Conservation (phyloP, 108 stramenopile genomes). For the Fragilaria crotonensis region DNA sequence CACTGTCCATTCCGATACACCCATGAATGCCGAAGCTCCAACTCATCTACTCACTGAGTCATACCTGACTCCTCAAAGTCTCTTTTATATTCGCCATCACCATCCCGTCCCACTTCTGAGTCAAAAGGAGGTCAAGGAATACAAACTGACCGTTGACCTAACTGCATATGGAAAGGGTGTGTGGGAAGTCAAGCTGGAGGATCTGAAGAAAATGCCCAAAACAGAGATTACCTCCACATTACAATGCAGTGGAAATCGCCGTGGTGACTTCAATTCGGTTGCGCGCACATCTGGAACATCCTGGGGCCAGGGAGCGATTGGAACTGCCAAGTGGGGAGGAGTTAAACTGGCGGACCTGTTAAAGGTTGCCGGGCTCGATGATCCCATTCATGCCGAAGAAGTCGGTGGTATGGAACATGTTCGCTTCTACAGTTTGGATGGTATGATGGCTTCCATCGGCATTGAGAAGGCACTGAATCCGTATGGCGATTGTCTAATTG, state of each 20-base stretch:
- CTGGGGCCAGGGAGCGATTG: constrained; percentile 91
- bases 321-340: constrained; percentile 92
- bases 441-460: constrained; percentile 76
- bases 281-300: constrained; percentile 79
- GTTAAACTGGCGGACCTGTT: constrained; percentile 83
- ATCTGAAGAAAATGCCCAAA: constrained; percentile 66
- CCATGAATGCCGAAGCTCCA: constrained; percentile 83
- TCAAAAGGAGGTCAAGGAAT: constrained; percentile 52
- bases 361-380: constrained; percentile 50
- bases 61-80: constrained; percentile 59
- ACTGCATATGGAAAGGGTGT: constrained; percentile 33
- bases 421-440: constrained; percentile 79
- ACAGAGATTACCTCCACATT: constrained; percentile 72
- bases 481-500: constrained; percentile 89
- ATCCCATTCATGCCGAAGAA: constrained; percentile 45
- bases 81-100: constrained; percentile 85
- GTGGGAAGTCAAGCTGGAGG: constrained; percentile 43
- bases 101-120: constrained; percentile 81
- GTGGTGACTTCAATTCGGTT: constrained; percentile 74
- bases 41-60: constrained; percentile 38
- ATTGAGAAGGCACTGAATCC: constrained; percentile 78
- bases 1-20: constrained; percentile 64
- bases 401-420: constrained; percentile 50
- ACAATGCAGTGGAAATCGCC: constrained; percentile 97
- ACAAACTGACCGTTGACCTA: constrained; percentile 57